Conservation (phyloP, 805 yeast genomes). For the Saturnispora zaruensis region DNA sequence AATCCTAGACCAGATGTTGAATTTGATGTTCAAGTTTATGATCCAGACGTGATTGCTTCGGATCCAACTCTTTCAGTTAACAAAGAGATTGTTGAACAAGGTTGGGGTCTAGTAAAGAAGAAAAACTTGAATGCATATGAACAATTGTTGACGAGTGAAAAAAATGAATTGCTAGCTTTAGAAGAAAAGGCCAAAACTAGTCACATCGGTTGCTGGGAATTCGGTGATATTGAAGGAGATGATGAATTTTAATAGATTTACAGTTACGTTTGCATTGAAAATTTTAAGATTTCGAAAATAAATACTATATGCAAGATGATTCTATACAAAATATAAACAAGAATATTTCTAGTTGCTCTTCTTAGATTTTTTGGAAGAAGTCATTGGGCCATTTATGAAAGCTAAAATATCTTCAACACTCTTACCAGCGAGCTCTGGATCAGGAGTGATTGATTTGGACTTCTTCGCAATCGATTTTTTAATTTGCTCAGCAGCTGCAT, state of each 20-base stretch:
- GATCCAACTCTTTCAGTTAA: constrained; percentile 54
- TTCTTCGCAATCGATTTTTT: constrained; percentile 25
- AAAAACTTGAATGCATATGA: constrained; percentile 30
- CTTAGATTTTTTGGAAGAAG: constrained; percentile 26
- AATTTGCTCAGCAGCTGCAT: constrained; percentile 13
- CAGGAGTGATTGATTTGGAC: constrained; percentile 29
- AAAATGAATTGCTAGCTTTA: constrained; percentile 32
- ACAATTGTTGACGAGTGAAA: constrained; percentile 28
- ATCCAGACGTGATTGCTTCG: constrained; percentile 42
- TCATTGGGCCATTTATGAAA: constrained; percentile 55
- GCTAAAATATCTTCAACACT: constrained; percentile 66
- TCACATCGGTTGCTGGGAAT: constrained; percentile 65
- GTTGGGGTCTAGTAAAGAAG: constrained; percentile 49
- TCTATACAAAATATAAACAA: constrained; percentile 6
- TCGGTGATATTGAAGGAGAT: constrained; percentile 61
- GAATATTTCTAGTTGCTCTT: constrained; percentile 17
- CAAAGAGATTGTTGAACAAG: constrained; percentile 47
- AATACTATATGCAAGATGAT: constrained; percentile 3
- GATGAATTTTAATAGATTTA: constrained; percentile 25
- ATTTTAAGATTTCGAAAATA: background rate
- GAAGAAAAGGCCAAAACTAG: constrained; percentile 42
- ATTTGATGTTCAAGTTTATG: constrained; percentile 45
- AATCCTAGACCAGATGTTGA: constrained; percentile 35
- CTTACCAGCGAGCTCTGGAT: constrained; percentile 51
- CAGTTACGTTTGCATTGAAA: background rate